A percentile compares a stretch with the other conserved stretches of the same genome.
Evolutionary conservation across 208 protist genomes (phyloP).

Genomic region (Leishmania lainsoni): DNA sequence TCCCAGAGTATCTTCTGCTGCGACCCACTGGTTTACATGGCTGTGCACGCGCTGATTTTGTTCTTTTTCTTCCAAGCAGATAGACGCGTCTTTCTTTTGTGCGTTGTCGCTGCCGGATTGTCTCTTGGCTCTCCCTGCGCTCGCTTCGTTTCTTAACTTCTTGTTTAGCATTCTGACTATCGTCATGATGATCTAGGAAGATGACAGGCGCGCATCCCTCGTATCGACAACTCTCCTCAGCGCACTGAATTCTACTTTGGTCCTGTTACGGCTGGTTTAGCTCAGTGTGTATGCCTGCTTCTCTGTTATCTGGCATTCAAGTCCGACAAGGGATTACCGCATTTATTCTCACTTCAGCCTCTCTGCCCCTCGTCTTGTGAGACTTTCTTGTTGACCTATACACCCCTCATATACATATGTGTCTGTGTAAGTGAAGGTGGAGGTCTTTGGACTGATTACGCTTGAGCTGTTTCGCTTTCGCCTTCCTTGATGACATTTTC

Average conservation of each 20-base stretch:
- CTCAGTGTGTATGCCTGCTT: neutral
- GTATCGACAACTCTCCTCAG: neutral
- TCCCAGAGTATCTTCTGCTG: neutral
- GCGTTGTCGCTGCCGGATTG: neutral
- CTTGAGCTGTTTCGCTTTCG: no score
- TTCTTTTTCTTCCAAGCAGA: neutral
- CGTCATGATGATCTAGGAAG: neutral
- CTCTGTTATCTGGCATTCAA: neutral
- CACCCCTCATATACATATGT: neutral
- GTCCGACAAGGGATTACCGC: neutral
- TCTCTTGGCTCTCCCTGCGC: neutral
- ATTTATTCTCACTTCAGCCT: neutral
- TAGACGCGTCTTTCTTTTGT: neutral
- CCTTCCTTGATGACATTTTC: no score
- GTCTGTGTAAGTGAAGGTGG: neutral
- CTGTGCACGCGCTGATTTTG: neutral
- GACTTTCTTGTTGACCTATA: neutral
- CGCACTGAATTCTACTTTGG: neutral
- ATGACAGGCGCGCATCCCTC: neutral
- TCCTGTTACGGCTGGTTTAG: neutral
- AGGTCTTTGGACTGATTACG: neutral
- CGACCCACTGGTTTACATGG: neutral
- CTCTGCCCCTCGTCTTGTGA: neutral
- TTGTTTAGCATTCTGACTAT: neutral
- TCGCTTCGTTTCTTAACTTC: neutral